Base-by-base conservation (phyloP, 805 yeast species). In the Zygosaccharomyces siamensis region DNA sequence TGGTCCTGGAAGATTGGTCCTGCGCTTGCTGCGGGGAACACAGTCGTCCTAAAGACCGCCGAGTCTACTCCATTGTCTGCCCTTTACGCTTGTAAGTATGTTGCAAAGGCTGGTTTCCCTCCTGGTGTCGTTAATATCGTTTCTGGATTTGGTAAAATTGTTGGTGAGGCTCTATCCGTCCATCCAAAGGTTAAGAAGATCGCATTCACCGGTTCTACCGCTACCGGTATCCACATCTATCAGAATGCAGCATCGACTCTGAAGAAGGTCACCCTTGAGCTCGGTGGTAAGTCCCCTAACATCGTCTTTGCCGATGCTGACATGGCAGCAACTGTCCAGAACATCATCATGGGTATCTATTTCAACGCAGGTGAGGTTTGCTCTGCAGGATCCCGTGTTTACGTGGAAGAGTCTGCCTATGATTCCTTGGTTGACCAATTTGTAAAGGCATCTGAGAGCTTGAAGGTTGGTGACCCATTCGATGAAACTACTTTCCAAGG, bases 281-380 rank as follows among this genome's bases (percentile, higher is more conserved):
- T 89, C 62, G 98, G 98, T 66, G 98, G 98, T 67, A 90, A 90
- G 75, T 89, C 97, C 30, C 96, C 98, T 62, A 83, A 86, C 70
- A 81, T 90, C 59, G 83, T 90, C 43, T 89, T 86, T 65, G 83
- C 84, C 63, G 97, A 90, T 66, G 90, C 92, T 48, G 81, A 90
- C 68, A 66, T 90, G 51, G 81, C 84, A 48, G 75, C 76, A 62
- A 86, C 97, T 45, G 84, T 87, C 45, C 76, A 83, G 59, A 79
- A 82, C 76, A 82, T 89, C 58, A 77, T 86, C 50, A 67, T 77
- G 49, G 97, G 96, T 69, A 89, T 90, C 64, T 88, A 84, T 77
- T 88, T 79, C 79, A 90, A 90, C 77, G 83, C 90, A 64, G 98
- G 98, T 72, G 96, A 92, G 74, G 90, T 88, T 50, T 90, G 98